Conservation (phyloP, 129 eudicot genomes). For the Logfia minima region DNA sequence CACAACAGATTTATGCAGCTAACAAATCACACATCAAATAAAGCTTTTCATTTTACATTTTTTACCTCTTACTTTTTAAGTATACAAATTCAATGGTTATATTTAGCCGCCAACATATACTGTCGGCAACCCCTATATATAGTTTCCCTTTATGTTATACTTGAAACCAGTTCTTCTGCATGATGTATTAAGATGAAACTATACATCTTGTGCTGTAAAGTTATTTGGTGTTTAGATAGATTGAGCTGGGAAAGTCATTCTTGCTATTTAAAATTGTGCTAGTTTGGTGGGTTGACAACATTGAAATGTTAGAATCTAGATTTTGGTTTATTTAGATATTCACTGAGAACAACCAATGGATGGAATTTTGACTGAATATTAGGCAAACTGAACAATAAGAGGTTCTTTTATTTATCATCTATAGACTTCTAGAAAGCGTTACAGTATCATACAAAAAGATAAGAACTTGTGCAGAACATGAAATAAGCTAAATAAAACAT, state of each 20-base stretch:
- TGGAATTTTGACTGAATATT: background rate
- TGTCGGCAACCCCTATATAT: no score
- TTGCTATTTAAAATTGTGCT: background rate
- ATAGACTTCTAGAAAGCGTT: background rate
- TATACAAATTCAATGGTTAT: no score
- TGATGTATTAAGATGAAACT: background rate
- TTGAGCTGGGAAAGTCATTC: background rate
- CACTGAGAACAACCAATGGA: background rate
- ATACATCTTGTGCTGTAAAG: background rate
- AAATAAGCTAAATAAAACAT: background rate
- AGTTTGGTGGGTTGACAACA: background rate
- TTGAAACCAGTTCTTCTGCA: background rate
- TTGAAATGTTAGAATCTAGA: background rate
- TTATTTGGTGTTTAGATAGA: background rate
- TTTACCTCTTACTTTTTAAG: no score
- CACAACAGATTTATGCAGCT: no score
- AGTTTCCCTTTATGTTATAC: background rate
- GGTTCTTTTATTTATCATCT: conserved; percentile 1
- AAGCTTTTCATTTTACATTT: no score
- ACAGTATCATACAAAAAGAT: background rate
- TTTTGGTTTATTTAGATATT: background rate
- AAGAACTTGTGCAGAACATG: background rate
- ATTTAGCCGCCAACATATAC: no score
- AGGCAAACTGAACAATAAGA: background rate
- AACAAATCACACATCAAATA: no score